Base-by-base conservation (phyloP, 2,329 filamentous ascomycete genomes). In the Fusarium setosum region DNA sequence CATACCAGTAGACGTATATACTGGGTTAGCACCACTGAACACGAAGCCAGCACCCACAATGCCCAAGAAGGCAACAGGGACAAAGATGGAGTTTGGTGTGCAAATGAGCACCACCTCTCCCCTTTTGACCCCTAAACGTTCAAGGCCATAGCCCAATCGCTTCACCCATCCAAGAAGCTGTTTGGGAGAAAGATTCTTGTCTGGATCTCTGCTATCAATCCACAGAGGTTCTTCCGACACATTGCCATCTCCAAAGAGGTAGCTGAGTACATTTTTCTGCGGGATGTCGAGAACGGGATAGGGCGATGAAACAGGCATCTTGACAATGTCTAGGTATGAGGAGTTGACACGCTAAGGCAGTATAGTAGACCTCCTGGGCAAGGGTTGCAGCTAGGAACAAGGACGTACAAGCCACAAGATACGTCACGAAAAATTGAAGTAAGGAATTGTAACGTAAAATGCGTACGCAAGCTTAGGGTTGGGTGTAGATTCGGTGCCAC, bases 21-120 rank as follows among this genome's bases (percentile, higher is more conserved):
- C 76, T 13, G 85, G 84, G 67, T 86, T 87, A 5, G 81, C 83
- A 18, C 83, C 85, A 50, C 81, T 86, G 73, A 88, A 88, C 20
- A 84, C 79, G 58, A 78, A 81, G 4, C 84, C 84, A 20, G 80
- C 79, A 0, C 84, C 85, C 2, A 85, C 81, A 35, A 85, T 81
- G 4, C 83, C 85, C 6, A 87, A 75, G 67, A 86, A 87, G 13
- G 82, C 82, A 5, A 83, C 82, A 0, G 85, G 85, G 2, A 87
- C 80, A 63, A 84, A 85, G 35, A 88, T 81, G 61, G 86, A 83
- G 68, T 87, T 88, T 3, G 82, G 80, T 1, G 82, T 83, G 67
- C 82, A 84, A 40, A 86, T 79, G 78, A 87, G 79, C 29, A 86
- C 82, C 3, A 85, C 82, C 50, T 87, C 84, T 12, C 82, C 82